Evolutionary conservation across 2,329 filamentous ascomycete species (phyloP).

Genomic region (Ustulina deusta): DNA sequence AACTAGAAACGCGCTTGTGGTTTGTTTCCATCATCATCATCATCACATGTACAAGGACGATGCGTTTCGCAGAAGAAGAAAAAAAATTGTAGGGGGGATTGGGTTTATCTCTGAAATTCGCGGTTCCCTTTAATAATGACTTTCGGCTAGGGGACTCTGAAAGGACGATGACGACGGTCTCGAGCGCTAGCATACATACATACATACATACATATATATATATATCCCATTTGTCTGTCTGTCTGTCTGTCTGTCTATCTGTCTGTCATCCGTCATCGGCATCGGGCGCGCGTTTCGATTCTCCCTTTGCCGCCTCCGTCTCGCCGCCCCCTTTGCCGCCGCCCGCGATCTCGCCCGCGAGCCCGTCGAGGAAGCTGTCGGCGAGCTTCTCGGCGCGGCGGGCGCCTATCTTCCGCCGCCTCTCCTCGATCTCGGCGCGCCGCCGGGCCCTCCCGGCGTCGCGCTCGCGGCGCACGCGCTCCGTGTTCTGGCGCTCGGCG

Average conservation of each 20-base stretch:
- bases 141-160: too few relatives aligned
- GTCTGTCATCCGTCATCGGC: too few relatives aligned
- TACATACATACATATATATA: neutral
- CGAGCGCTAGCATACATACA: neutral
- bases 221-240: neutral
- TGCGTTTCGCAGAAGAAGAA: too few relatives aligned
- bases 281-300: neutral
- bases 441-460: conserved; percentile 74
- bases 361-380: conserved; percentile 53
- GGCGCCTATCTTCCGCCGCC: conserved; percentile 71
- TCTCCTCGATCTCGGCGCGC: conserved; percentile 71
- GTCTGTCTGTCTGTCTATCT: too few relatives aligned
- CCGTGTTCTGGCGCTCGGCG: conserved; percentile 70
- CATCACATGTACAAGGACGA: too few relatives aligned
- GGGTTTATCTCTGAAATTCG: neutral
- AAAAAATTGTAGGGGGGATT: too few relatives aligned
- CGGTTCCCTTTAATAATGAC: neutral
- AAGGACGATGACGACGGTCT: neutral
- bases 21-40: neutral
- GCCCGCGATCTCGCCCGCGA: conserved; percentile 48
- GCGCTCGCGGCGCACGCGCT: conserved; percentile 73
- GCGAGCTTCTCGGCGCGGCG: conserved; percentile 57
- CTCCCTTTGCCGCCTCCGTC: neutral
- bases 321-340: neutral
- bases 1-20: neutral